Evolutionary conservation across 306 rosid genomes (phyloP).

Genomic region (Gynostemma pentaphyllum): DNA sequence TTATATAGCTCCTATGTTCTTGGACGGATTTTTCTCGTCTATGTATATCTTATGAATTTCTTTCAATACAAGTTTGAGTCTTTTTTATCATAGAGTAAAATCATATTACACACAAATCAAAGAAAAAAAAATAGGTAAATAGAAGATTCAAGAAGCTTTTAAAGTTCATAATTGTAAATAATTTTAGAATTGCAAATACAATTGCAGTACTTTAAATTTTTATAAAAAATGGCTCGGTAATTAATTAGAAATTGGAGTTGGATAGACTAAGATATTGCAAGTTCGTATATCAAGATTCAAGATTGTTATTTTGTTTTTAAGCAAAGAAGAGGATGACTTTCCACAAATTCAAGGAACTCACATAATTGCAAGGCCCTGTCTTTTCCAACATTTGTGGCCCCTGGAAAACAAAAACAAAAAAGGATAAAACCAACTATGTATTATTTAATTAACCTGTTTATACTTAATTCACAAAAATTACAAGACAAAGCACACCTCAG

Average conservation of each 20-base stretch:
- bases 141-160: too few relatives aligned
- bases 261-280: not conserved
- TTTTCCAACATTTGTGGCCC: slow-evolving; percentile 43
- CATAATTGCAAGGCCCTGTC: slow-evolving; percentile 65
- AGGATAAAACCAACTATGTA: slow-evolving; percentile 11
- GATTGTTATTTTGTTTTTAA: not conserved
- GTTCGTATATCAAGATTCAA: not conserved
- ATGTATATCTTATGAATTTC: too few relatives aligned
- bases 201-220: too few relatives aligned
- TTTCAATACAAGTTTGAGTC: too few relatives aligned
- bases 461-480: slow-evolving; percentile 9
- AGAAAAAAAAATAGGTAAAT: too few relatives aligned
- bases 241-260: not conserved
- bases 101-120: too few relatives aligned
- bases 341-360: slow-evolving; percentile 35
- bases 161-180: too few relatives aligned
- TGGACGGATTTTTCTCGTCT: too few relatives aligned
- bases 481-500: slow-evolving; percentile 38
- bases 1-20: too few relatives aligned
- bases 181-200: too few relatives aligned
- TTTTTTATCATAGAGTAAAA: too few relatives aligned
- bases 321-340: not conserved
- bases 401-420: slow-evolving; percentile 44
- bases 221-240: not conserved
- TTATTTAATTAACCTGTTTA: not conserved